A percentile compares a stretch with the other conserved stretches of the same genome.
Conservation (phyloP, 257 asterid genomes). For the Nicotiana knightiana region DNA sequence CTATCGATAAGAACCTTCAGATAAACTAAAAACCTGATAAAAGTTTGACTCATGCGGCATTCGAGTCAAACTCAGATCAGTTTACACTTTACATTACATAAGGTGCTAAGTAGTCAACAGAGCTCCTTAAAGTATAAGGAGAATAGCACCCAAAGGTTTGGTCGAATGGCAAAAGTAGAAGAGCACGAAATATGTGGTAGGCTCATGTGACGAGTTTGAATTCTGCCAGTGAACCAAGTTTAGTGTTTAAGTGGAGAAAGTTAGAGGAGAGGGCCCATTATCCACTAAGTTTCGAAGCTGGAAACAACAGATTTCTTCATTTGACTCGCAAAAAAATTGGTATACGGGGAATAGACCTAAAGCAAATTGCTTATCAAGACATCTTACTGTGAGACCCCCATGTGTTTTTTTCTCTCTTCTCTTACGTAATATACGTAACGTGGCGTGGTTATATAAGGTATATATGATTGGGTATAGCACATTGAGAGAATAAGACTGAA, state of each 20-base stretch:
- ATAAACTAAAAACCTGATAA: neutral
- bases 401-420: too few species aligned
- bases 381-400: too few species aligned
- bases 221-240: neutral
- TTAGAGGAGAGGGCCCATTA: neutral
- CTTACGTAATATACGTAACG: too few species aligned
- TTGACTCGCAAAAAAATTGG: neutral
- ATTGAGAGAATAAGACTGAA: too few species aligned
- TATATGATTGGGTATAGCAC: too few species aligned
- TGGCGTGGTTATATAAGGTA: too few species aligned
- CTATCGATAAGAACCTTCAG: neutral
- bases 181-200: neutral
- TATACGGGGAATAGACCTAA: neutral
- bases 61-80: neutral
- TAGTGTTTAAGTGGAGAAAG: neutral
- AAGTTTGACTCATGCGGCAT: neutral
- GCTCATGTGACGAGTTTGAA: neutral
- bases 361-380: neutral
- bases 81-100: neutral
- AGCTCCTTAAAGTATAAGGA: neutral
- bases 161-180: neutral
- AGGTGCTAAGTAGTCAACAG: neutral
- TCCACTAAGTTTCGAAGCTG: neutral
- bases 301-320: neutral
- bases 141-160: neutral